phyloP scores from a whole-genome alignment of 2,329 filamentous ascomycete species.

The Ambrosiella beaveri region DNA sequence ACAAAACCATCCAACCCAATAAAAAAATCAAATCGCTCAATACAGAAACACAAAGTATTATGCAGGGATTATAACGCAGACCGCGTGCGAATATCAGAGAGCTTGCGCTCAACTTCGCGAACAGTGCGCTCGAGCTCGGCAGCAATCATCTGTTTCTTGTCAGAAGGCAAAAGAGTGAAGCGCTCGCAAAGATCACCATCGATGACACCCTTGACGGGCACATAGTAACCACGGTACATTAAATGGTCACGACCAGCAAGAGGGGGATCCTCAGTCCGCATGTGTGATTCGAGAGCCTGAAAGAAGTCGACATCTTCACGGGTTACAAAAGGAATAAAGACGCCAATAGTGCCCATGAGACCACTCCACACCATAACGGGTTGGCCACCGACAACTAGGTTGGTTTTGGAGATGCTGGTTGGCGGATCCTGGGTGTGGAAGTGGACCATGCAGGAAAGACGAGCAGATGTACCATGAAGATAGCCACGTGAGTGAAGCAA shows the following conservation, averaged over 20 bases:
- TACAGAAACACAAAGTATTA: conserved; percentile 16
- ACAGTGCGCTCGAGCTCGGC: conserved; percentile 81
- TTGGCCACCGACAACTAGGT: conserved; percentile 76
- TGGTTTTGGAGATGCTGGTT: conserved; percentile 74
- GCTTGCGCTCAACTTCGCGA: conserved; percentile 88
- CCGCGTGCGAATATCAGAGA: conserved; percentile 49
- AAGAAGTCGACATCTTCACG: conserved; percentile 97
- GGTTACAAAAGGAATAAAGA: conserved; percentile 77
- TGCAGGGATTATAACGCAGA: conserved; percentile 33
- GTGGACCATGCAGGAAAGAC: conserved; percentile 71
- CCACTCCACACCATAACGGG: conserved; percentile 89
- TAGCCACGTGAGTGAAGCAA: conserved; percentile 82
- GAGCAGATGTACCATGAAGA: conserved; percentile 73
- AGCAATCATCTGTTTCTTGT: conserved; percentile 91
- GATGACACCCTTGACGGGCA: conserved; percentile 88
- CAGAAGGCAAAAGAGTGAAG: conserved; percentile 64
- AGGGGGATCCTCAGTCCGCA: conserved; percentile 73
- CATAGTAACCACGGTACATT: conserved; percentile 90
- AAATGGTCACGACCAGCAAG: conserved; percentile 86
- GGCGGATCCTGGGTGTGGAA: conserved; percentile 86
- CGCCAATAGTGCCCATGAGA: conserved; percentile 82
- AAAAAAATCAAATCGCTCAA: conserved; percentile 4
- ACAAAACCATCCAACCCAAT: conserved; percentile 6
- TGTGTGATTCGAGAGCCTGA: conserved; percentile 76
- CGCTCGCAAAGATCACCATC: conserved; percentile 94